phyloP scores from a whole-genome alignment of 148 eudicot genomes.

The Chenopodium berlandieri region DNA sequence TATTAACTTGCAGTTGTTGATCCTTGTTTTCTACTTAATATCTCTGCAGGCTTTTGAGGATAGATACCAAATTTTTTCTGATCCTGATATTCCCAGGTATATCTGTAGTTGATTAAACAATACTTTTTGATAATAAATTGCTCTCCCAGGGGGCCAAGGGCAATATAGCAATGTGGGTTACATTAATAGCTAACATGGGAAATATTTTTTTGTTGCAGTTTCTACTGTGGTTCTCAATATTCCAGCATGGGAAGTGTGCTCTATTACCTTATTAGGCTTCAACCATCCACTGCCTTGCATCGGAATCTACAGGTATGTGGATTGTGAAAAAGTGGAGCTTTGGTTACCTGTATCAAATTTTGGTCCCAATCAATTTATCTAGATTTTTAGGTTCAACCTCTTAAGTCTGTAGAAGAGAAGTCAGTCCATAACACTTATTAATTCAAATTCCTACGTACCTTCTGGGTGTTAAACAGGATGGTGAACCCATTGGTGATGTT shows the following conservation, averaged over 20 bases:
- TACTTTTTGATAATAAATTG: background rate
- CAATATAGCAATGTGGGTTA: background rate
- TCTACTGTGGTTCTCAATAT: constrained; percentile 98
- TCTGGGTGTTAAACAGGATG: constrained; percentile 94
- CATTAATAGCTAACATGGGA: background rate
- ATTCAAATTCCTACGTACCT: constrained; percentile 89
- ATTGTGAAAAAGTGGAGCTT: background rate
- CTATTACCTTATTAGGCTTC: constrained; percentile 85
- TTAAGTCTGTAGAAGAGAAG: no score
- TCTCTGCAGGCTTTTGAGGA: constrained; percentile 87
- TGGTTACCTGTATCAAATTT: background rate
- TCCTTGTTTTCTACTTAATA: background rate
- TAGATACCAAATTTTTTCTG: constrained; percentile 82
- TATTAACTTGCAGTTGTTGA: background rate
- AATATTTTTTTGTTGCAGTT: constrained; percentile 46
- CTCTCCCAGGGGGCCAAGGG: background rate
- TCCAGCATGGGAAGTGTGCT: constrained; percentile 99
- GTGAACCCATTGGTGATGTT: constrained; percentile 82
- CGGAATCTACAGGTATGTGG: constrained; percentile 80
- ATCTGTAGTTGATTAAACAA: constrained; percentile 9
- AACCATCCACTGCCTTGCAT: constrained; percentile 91
- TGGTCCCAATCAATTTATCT: constrained; percentile 1
- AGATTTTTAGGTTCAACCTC: background rate
- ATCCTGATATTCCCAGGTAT: constrained; percentile 99
- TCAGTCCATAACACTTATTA: no score